A percentile compares a stretch with the other conserved stretches of the same genome.
Conservation (phyloP, 2,329 filamentous ascomycete species). For the Arthrobotrys conoides region DNA sequence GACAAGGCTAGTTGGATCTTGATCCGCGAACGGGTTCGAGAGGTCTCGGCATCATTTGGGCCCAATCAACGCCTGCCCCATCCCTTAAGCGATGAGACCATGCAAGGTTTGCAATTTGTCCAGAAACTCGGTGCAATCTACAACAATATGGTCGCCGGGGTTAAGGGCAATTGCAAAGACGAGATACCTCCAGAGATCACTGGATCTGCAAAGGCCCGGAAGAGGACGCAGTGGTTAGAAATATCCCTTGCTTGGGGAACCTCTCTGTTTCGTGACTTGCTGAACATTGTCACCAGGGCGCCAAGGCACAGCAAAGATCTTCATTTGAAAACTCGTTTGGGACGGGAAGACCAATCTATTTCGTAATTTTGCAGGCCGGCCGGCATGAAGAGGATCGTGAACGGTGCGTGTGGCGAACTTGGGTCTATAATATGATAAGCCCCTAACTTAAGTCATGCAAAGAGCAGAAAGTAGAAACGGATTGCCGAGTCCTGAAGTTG, state of each 20-base stretch:
- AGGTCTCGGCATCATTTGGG: neutral
- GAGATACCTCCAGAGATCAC: neutral
- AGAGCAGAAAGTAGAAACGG: neutral
- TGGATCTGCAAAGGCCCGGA: conserved; percentile 25
- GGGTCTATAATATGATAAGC: conserved; percentile 38
- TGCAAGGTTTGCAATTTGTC: conserved; percentile 27
- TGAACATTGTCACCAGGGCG: conserved; percentile 22
- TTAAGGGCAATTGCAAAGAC: conserved; percentile 1
- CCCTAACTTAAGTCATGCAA: conserved; percentile 23
- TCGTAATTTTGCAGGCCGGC: conserved; percentile 42
- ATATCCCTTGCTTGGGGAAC: conserved; percentile 38
- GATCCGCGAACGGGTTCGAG: conserved; percentile 25
- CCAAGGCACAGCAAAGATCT: conserved; percentile 40
- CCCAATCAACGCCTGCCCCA: conserved; percentile 12
- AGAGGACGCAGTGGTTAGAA: conserved; percentile 10
- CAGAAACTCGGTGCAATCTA: conserved; percentile 26
- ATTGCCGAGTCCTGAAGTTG: conserved; percentile 15
- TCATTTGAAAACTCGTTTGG: conserved; percentile 41
- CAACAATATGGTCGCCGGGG: conserved; percentile 26
- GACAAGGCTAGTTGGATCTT: conserved; percentile 14
- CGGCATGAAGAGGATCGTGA: conserved; percentile 30
- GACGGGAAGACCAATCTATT: conserved; percentile 37
- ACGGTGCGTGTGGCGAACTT: conserved; percentile 25
- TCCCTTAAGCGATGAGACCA: conserved; percentile 1
- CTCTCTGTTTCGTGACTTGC: conserved; percentile 22